These are phyloP conservation scores for Phytophthora europaea DNA, from an alignment of 352 stramenopile genomes.

Conservation along the genomic window DNA sequence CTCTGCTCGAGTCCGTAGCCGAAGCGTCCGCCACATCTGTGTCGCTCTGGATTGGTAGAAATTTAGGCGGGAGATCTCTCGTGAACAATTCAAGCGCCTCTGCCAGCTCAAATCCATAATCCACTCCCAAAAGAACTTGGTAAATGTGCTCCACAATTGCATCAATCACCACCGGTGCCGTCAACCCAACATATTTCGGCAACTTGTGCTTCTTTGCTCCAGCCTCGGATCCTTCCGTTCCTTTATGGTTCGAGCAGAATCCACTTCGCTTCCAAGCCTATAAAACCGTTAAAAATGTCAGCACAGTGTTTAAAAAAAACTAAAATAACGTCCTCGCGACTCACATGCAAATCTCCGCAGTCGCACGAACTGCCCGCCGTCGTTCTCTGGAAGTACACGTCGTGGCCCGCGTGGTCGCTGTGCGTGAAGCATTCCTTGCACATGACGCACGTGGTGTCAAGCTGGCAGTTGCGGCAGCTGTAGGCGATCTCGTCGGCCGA, in stretches of 20 bases:
- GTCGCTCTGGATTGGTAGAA: conserved; percentile 54
- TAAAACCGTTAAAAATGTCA: background rate
- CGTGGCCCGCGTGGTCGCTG: conserved; percentile 82
- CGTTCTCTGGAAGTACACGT: conserved; percentile 90
- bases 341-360: conserved; percentile 84
- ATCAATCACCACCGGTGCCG: conserved; percentile 76
- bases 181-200: conserved; percentile 63
- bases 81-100: conserved; percentile 81
- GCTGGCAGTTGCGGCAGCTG: conserved; percentile 89
- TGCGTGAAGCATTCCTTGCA: conserved; percentile 90
- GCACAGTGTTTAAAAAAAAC: background rate
- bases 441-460: conserved; percentile 88
- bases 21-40: conserved; percentile 42
- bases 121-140: conserved; percentile 66
- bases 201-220: conserved; percentile 65
- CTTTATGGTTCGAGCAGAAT: conserved; percentile 85
- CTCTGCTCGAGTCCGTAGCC: conserved; percentile 1
- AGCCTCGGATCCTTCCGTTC: conserved; percentile 48
- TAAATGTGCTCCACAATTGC: conserved; percentile 82
- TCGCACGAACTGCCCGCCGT: conserved; percentile 89
- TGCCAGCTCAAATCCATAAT: conserved; percentile 80
- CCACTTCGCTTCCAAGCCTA: conserved; percentile 83
- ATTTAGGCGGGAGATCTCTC: conserved; percentile 55
- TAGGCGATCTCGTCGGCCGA: conserved; percentile 89
- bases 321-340: conserved; percentile 5